Conservation (phyloP, 306 rosid genomes). For the Glycine soja region DNA sequence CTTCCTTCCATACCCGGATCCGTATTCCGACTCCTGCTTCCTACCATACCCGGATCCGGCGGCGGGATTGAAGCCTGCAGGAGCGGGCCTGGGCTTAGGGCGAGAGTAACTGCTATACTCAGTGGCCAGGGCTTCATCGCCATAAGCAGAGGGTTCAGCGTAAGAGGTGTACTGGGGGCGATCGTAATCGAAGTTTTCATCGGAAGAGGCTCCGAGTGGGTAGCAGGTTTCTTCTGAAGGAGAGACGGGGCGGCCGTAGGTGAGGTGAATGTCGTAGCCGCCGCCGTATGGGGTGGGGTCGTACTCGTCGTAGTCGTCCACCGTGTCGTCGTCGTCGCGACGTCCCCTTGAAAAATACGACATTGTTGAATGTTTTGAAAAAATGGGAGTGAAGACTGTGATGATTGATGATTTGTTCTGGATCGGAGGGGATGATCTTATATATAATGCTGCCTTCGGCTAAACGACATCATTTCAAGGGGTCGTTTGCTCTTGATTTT, state of each 20-base stretch:
- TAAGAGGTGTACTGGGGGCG: constrained; percentile 70
- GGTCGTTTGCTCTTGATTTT: not conserved
- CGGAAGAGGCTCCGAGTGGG: constrained; percentile 46
- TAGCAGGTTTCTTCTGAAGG: constrained; percentile 77
- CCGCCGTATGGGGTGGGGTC: constrained; percentile 77
- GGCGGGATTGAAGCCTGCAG: constrained; percentile 34
- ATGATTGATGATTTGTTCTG: not conserved
- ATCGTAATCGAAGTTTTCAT: constrained; percentile 66
- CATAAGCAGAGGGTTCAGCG: constrained; percentile 77
- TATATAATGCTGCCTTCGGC: too few species aligned
- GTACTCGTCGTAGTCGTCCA: constrained; percentile 55
- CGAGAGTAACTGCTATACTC: constrained; percentile 81
- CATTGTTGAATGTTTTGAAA: constrained; percentile 35
- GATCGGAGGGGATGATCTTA: too few species aligned
- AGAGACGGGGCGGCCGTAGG: constrained; percentile 66
- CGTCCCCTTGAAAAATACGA: constrained; percentile 33
- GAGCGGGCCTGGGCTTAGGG: constrained; percentile 64
- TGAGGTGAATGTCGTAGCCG: constrained; percentile 61
- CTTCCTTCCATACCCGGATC: constrained; percentile 13
- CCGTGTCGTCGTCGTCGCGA: not conserved
- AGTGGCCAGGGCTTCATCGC: constrained; percentile 63
- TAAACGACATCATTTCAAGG: not conserved
- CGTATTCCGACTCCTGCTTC: not conserved
- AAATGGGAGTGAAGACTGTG: not conserved
- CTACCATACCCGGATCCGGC: constrained; percentile 45